phyloP scores from a whole-genome alignment of 1,139 yeast genomes.

The Meyerozyma elateridarum region DNA sequence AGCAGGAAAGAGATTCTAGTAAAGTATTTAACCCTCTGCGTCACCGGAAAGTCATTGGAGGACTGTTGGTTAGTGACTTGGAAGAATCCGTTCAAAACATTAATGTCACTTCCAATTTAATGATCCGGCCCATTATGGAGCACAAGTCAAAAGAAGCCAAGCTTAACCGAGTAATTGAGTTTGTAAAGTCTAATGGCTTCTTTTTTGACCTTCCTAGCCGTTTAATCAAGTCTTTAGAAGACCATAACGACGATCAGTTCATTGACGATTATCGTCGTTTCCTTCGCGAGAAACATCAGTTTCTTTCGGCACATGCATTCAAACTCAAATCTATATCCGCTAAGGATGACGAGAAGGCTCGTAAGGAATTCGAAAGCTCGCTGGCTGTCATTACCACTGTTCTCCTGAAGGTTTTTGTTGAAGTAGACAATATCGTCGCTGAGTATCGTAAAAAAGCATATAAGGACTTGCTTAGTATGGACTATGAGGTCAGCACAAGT shows the following conservation, averaged over 20 bases:
- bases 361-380: slow-evolving; percentile 6
- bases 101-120: slow-evolving; percentile 55
- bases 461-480: slow-evolving; percentile 47
- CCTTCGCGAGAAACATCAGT: slow-evolving; percentile 22
- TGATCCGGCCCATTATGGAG: slow-evolving; percentile 73
- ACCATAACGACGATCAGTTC: slow-evolving; percentile 66
- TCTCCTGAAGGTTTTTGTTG: slow-evolving; percentile 50
- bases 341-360: neutral
- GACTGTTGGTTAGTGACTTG: slow-evolving; percentile 28
- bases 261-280: slow-evolving; percentile 67
- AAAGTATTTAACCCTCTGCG: slow-evolving; percentile 38
- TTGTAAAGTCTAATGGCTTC: slow-evolving; percentile 56
- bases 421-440: slow-evolving; percentile 60
- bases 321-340: neutral
- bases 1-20: slow-evolving; percentile 31
- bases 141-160: slow-evolving; percentile 57
- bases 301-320: slow-evolving; percentile 10
- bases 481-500: slow-evolving; percentile 24
- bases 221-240: slow-evolving; percentile 48
- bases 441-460: slow-evolving; percentile 62
- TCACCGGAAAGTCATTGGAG: slow-evolving; percentile 18
- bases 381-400: slow-evolving; percentile 24
- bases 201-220: slow-evolving; percentile 71
- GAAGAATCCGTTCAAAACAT: slow-evolving; percentile 45
- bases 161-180: slow-evolving; percentile 54